phyloP scores from a whole-genome alignment of 2,329 filamentous ascomycete genomes.

The Trichoderma afroharzianum region DNA sequence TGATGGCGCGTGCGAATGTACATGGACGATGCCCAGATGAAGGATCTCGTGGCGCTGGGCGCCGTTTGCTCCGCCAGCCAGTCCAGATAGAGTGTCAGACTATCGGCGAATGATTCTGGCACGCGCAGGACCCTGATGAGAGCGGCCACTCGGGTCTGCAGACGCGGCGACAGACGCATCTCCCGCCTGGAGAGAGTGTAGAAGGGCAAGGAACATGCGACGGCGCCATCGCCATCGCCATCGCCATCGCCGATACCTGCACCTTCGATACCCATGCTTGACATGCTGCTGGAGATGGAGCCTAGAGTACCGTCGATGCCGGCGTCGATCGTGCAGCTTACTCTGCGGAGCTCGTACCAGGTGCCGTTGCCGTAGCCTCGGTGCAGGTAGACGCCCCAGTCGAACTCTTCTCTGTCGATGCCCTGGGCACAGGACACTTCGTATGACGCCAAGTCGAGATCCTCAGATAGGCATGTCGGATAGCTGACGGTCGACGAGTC shows the following conservation, averaged over 20 bases:
- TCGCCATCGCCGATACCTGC: not conserved
- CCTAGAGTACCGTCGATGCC: slow-evolving; percentile 6
- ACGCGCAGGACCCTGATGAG: slow-evolving; percentile 29
- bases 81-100: slow-evolving; percentile 31
- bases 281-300: not conserved
- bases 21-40: slow-evolving; percentile 30
- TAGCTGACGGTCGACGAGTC: not conserved
- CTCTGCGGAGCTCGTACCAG: slow-evolving; percentile 25
- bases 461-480: not conserved
- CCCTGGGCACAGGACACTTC: slow-evolving; percentile 23
- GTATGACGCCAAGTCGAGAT: slow-evolving; percentile 21
- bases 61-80: slow-evolving; percentile 29
- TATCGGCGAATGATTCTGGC: slow-evolving; percentile 19
- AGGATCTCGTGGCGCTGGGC: slow-evolving; percentile 25
- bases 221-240: not conserved
- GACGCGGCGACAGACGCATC: slow-evolving; percentile 27
- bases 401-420: slow-evolving; percentile 29
- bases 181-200: slow-evolving; percentile 23
- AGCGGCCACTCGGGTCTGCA: slow-evolving; percentile 29
- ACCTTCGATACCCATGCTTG: not conserved
- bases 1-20: slow-evolving; percentile 29
- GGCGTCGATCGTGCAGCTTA: slow-evolving; percentile 12
- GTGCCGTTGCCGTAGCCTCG: slow-evolving; percentile 26
- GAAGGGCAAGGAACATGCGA: slow-evolving; percentile 8
- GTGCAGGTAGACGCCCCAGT: slow-evolving; percentile 38